Evolutionary conservation across 2,329 filamentous ascomycete species (phyloP).

Genomic region (Escovopsis sp.): DNA sequence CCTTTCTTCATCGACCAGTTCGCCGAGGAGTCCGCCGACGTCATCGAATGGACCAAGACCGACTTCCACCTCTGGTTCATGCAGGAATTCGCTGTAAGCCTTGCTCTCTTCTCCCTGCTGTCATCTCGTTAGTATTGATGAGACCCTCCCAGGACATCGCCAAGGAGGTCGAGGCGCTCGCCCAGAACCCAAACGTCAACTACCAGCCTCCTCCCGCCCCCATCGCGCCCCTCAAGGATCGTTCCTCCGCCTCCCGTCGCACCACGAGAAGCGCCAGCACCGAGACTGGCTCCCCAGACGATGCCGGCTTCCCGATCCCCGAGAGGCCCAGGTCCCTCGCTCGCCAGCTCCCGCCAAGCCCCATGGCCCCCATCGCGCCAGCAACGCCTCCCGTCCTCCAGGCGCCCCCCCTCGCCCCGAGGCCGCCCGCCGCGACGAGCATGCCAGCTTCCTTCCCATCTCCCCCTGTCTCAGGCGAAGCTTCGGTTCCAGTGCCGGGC

Average conservation of each 20-base stretch:
- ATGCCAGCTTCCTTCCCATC: too few relatives aligned
- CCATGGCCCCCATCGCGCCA: background rate
- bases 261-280: constrained; percentile 6
- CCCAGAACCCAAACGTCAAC: constrained; percentile 9
- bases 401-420: too few relatives aligned
- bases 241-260: constrained; percentile 3
- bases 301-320: background rate
- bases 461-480: too few relatives aligned
- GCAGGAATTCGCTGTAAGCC: constrained; percentile 23
- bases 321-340: background rate
- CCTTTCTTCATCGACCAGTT: constrained; percentile 38
- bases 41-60: constrained; percentile 28
- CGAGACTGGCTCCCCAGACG: constrained; percentile 2
- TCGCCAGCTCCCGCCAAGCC: background rate
- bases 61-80: constrained; percentile 34
- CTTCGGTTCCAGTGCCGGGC: too few relatives aligned
- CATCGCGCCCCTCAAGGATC: constrained; percentile 5
- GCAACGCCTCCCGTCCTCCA: too few relatives aligned
- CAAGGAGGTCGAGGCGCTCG: constrained; percentile 9
- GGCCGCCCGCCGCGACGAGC: too few relatives aligned
- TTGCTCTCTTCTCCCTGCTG: background rate
- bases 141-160: constrained; percentile 15
- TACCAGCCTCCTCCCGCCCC: constrained; percentile 9
- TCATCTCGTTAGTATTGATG: background rate
- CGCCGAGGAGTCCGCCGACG: constrained; percentile 18